A percentile compares a stretch with the other conserved stretches of the same genome.
phyloP scores from a whole-genome alignment of 106 monocot genomes.

The Alisma plantagoaquatica region DNA sequence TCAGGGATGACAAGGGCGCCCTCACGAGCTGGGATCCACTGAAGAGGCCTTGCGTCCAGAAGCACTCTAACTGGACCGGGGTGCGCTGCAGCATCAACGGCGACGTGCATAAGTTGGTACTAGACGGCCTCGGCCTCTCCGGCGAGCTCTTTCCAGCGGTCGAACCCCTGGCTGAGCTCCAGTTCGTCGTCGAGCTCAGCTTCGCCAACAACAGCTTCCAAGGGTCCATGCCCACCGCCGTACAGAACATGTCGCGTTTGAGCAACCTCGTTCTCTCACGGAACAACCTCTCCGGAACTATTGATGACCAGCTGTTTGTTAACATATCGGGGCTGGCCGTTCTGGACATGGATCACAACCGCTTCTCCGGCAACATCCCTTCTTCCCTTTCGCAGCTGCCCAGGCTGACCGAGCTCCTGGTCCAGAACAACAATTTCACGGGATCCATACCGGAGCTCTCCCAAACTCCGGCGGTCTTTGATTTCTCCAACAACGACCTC shows the following conservation, averaged over 20 bases:
- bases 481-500: conserved; percentile 39
- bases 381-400: conserved; percentile 23
- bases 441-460: conserved; percentile 34
- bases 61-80: background rate
- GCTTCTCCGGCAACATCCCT: conserved; percentile 44
- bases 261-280: conserved; percentile 18
- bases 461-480: conserved; percentile 5
- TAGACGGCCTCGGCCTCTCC: conserved; percentile 39
- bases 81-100: background rate
- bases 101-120: conserved; percentile 11
- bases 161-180: conserved; percentile 12
- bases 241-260: conserved; percentile 18
- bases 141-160: conserved; percentile 34
- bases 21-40: background rate
- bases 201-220: conserved; percentile 42
- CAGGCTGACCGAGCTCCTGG: conserved; percentile 28
- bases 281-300: conserved; percentile 39
- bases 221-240: conserved; percentile 29
- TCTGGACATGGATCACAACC: conserved; percentile 27
- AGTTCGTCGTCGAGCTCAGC: conserved; percentile 33
- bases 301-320: conserved; percentile 28
- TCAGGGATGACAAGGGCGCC: background rate
- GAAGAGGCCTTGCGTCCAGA: background rate
- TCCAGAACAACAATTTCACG: conserved; percentile 33
- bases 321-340: conserved; percentile 31